phyloP scores from a whole-genome alignment of 345 rosid genomes.

The Reutealis trisperma region DNA sequence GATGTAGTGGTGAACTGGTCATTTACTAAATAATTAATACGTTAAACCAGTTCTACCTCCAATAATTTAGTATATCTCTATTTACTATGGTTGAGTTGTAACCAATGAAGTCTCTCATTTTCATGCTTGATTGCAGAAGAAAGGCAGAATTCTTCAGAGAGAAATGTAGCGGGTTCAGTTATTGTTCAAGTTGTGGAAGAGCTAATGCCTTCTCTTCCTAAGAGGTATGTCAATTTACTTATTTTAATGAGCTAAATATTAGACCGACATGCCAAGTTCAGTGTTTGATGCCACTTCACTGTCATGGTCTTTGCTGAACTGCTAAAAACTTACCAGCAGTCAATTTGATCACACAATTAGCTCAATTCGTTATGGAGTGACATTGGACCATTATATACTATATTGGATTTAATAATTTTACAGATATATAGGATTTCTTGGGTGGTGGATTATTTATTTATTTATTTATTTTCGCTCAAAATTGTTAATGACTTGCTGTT shows the following conservation, averaged over 20 bases:
- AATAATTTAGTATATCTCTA: not conserved
- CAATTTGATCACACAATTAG: not conserved
- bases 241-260: not conserved
- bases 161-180: constrained; percentile 26
- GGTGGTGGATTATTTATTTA: not conserved
- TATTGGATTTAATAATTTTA: not conserved
- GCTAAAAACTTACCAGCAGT: not conserved
- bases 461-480: too few species aligned
- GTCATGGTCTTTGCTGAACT: not conserved
- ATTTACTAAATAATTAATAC: not conserved
- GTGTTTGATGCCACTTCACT: not conserved
- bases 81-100: not conserved
- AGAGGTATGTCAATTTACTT: constrained; percentile 40
- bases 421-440: not conserved
- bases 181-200: constrained; percentile 36
- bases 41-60: not conserved
- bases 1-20: not conserved
- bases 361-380: not conserved
- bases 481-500: not conserved
- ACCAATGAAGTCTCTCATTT: not conserved
- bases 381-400: not conserved
- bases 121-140: constrained; percentile 30
- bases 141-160: constrained; percentile 24
- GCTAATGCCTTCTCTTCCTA: constrained; percentile 45
- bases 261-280: not conserved